phyloP scores from a whole-genome alignment of 768 basidiomycete species.

The Mrakia gelida region DNA sequence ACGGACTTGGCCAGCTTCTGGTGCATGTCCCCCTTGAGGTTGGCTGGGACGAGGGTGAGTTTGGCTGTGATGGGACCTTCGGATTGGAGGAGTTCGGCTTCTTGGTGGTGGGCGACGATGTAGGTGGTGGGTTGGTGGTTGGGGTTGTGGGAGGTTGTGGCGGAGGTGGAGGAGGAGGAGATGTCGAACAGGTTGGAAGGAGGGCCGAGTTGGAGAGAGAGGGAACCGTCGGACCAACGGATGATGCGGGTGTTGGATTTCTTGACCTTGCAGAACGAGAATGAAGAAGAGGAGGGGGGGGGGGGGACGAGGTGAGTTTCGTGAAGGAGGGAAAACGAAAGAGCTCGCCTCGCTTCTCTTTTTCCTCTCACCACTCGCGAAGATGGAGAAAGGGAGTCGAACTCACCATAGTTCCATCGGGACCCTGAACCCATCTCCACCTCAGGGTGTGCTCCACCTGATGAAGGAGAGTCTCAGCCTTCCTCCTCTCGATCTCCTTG shows the following conservation, averaged over 20 bases:
- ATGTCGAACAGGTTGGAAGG: slow-evolving; percentile 86
- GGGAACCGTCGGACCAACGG: slow-evolving; percentile 90
- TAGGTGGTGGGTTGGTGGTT: slow-evolving; percentile 18
- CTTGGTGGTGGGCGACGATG: slow-evolving; percentile 31
- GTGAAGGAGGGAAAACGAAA: not conserved
- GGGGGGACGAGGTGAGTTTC: not conserved
- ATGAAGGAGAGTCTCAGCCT: slow-evolving; percentile 57
- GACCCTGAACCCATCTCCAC: slow-evolving; percentile 88
- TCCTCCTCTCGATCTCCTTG: slow-evolving; percentile 39
- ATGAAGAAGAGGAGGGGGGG: not conserved
- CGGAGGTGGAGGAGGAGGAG: slow-evolving; percentile 23
- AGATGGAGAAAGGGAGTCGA: slow-evolving; percentile 35
- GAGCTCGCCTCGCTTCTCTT: not conserved
- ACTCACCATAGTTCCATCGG: slow-evolving; percentile 68
- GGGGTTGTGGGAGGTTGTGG: not conserved
- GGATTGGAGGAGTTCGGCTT: slow-evolving; percentile 29
- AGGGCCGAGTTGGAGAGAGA: slow-evolving; percentile 77
- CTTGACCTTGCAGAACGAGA: too few species aligned
- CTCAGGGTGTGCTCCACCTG: slow-evolving; percentile 91
- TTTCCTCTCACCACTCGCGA: not conserved
- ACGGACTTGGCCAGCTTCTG: slow-evolving; percentile 28
- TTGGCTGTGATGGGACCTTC: slow-evolving; percentile 19
- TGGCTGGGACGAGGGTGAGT: slow-evolving; percentile 28
- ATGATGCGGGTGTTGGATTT: slow-evolving; percentile 89
- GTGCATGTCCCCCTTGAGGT: slow-evolving; percentile 28